Base-by-base conservation (phyloP, 164 flowering plant genomes). In the Vitis cinerea region DNA sequence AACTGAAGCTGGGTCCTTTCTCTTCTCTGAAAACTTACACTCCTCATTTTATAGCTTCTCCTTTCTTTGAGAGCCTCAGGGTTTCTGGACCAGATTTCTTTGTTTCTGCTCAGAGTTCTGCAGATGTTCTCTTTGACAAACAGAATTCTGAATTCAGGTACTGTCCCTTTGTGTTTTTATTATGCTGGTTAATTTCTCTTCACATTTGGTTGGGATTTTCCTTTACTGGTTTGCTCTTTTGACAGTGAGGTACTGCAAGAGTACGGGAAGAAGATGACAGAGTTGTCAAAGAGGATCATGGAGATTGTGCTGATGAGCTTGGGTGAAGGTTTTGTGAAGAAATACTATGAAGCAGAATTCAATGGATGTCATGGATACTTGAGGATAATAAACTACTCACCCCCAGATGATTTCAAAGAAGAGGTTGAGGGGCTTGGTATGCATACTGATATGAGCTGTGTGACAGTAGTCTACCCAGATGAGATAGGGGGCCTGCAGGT, bases 391-490 rank as follows among this genome's bases (percentile, higher is more conserved):
- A 89, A 88, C 74, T 94, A 94, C 83, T 66, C 91, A 1, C 86
- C 94, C 0, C 92, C 87, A 1, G 69, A 76, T 4, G 58, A 5
- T 15, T 66, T 67, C 37, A 73, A 72, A 55, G 77, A 79, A 67
- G 84, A 82, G 59, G 82, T 85, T 14, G 97, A 91, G 80, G 98
- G 98, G 50, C 96, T 94, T 4, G 97, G 98, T 14, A 88, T 83
- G 89, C 97, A 94, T 82, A 90, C 97, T 15, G 98, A 94, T 75
- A 94, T 92, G 98, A 89, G 96, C 71, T 94, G 98, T 66, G 66
- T 92, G 51, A 91, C 98, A 8, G 83, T 94, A 37, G 81, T 94
- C 1, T 84, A 87, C 65, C 97, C 90, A 76, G 96, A 92, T 77
- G 83, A 84, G 65, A 74, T 81, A 51, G 97, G 97, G 2, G 96